phyloP scores from a whole-genome alignment of 371 early-diverging fungal species.

The Syncephalastrum sp. region DNA sequence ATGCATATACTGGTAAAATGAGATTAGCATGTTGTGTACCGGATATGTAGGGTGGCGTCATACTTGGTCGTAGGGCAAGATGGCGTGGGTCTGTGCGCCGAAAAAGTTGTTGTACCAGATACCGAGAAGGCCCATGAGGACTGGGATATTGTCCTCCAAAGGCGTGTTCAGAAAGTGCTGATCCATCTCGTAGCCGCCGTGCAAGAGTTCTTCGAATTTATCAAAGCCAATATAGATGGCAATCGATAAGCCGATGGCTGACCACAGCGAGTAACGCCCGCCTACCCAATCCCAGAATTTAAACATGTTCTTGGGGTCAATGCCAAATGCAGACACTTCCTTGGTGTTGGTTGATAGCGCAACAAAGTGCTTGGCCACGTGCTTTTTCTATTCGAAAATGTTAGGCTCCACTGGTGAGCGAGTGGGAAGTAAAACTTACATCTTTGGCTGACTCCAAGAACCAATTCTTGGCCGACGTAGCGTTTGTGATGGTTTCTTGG shows the following conservation, averaged over 20 bases:
- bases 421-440: constrained; percentile 45
- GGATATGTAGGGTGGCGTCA: no score
- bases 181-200: constrained; percentile 97
- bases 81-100: constrained; percentile 92
- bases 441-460: constrained; percentile 84
- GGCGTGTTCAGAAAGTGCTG: constrained; percentile 89
- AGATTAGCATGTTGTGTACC: no score
- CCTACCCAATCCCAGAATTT: constrained; percentile 99
- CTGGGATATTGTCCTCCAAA: constrained; percentile 90
- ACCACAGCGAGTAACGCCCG: constrained; percentile 99
- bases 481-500: constrained; percentile 98
- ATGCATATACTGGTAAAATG: constrained; percentile 69
- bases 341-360: constrained; percentile 96
- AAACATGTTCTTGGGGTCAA: constrained; percentile 94
- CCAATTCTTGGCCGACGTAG: constrained; percentile 92
- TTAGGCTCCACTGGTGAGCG: no score
- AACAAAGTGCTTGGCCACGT: constrained; percentile 98
- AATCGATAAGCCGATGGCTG: constrained; percentile 97
- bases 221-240: constrained; percentile 94
- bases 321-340: constrained; percentile 90
- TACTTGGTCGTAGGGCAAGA: constrained; percentile 95
- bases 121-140: constrained; percentile 88
- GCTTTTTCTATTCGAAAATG: constrained; percentile 41
- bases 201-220: constrained; percentile 90
- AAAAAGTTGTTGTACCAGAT: constrained; percentile 98